These are phyloP conservation scores for Kalaharituber pfeilii DNA, from an alignment of 2,329 filamentous ascomycete species.

Conservation along the genomic window DNA sequence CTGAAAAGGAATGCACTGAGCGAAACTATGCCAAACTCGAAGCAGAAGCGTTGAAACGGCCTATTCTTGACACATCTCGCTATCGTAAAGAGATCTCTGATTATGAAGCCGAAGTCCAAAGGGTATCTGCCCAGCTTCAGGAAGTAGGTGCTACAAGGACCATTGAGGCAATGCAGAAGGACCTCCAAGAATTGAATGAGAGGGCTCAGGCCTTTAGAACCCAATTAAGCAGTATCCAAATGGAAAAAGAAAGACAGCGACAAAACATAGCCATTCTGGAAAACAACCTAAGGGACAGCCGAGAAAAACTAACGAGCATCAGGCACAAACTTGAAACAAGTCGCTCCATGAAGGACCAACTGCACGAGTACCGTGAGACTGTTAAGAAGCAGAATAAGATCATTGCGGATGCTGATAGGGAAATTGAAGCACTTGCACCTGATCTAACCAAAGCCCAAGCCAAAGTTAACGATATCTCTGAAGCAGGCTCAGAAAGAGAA, in stretches of 20 bases:
- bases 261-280: slow-evolving; percentile 17
- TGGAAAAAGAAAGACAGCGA: slow-evolving; percentile 37
- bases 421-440: slow-evolving; percentile 57
- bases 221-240: slow-evolving; percentile 51
- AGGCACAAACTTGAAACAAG: slow-evolving; percentile 69
- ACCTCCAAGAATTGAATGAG: slow-evolving; percentile 46
- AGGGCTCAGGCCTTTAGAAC: slow-evolving; percentile 49
- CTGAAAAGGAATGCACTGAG: slow-evolving; percentile 48
- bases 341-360: slow-evolving; percentile 42
- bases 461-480: slow-evolving; percentile 58
- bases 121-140: slow-evolving; percentile 59
- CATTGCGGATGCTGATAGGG: slow-evolving; percentile 51
- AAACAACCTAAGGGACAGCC: slow-evolving; percentile 41
- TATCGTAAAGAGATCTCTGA: slow-evolving; percentile 54
- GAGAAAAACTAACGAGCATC: slow-evolving; percentile 52
- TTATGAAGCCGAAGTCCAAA: slow-evolving; percentile 54
- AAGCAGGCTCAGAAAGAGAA: slow-evolving; percentile 54
- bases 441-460: slow-evolving; percentile 58
- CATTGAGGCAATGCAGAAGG: slow-evolving; percentile 67
- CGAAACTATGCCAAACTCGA: slow-evolving; percentile 51
- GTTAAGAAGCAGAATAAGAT: slow-evolving; percentile 50
- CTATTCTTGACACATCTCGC: slow-evolving; percentile 57
- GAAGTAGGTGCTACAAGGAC: slow-evolving; percentile 47
- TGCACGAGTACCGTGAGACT: slow-evolving; percentile 54
- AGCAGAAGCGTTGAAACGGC: slow-evolving; percentile 57